Evolutionary conservation across 768 basidiomycete genomes (phyloP).

Genomic region (Kondoa subrosea): DNA sequence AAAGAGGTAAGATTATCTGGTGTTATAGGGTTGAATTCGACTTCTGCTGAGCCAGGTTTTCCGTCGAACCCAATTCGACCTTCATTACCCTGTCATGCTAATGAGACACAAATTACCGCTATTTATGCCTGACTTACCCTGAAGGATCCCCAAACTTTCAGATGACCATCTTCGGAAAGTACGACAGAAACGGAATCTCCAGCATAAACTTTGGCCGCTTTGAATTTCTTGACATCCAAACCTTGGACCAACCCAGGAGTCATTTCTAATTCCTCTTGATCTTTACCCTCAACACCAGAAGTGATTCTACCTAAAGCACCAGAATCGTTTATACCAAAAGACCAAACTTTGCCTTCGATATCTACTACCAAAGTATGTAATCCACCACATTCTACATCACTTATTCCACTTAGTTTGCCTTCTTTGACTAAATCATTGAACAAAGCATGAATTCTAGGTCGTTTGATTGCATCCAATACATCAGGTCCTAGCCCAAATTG

Average conservation of each 20-base stretch:
- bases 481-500: slow-evolving; percentile 80
- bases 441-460: slow-evolving; percentile 59
- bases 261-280: slow-evolving; percentile 34
- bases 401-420: slow-evolving; percentile 23
- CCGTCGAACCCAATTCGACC: slow-evolving; percentile 61
- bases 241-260: slow-evolving; percentile 30
- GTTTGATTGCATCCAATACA: slow-evolving; percentile 50
- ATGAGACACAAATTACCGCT: neutral
- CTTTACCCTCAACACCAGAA: slow-evolving; percentile 27
- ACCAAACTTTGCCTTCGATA: slow-evolving; percentile 60
- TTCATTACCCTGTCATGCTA: slow-evolving; percentile 43
- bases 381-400: slow-evolving; percentile 45
- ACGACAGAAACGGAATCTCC: slow-evolving; percentile 82
- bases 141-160: slow-evolving; percentile 80
- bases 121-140: slow-evolving; percentile 42
- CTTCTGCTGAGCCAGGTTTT: slow-evolving; percentile 42
- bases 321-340: slow-evolving; percentile 36
- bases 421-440: slow-evolving; percentile 46
- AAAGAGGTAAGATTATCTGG: slow-evolving; percentile 31
- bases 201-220: slow-evolving; percentile 61
- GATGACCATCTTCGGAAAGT: slow-evolving; percentile 56
- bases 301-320: slow-evolving; percentile 34
- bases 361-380: slow-evolving; percentile 79
- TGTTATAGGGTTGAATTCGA: slow-evolving; percentile 46
- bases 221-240: slow-evolving; percentile 47